Percentiles rank a stretch among this genome's conserved stretches.
Evolutionary conservation across 2,329 filamentous ascomycete species (phyloP).

Genomic region (Tolypocladium pustulatum): DNA sequence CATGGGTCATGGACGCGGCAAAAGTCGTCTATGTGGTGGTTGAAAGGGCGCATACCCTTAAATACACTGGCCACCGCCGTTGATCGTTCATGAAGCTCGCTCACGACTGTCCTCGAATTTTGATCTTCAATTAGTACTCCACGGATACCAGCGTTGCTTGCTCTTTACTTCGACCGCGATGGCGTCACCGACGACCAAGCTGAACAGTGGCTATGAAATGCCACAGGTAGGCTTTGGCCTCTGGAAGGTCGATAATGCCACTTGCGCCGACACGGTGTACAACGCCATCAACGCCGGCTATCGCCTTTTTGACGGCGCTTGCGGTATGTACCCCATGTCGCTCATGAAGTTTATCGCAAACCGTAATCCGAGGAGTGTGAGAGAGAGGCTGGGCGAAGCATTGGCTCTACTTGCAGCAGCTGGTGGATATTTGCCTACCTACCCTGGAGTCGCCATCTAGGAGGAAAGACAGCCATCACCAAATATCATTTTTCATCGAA

Average conservation of each 20-base stretch:
- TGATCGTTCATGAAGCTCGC: not conserved
- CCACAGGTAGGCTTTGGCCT: slow-evolving; percentile 68
- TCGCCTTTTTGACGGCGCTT: slow-evolving; percentile 49
- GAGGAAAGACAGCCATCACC: not conserved
- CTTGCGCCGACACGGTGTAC: slow-evolving; percentile 67
- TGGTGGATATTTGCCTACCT: not conserved
- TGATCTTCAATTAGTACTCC: accelerated
- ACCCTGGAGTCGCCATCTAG: not conserved
- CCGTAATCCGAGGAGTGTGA: not conserved
- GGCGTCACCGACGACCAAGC: slow-evolving; percentile 42
- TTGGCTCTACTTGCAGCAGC: not conserved
- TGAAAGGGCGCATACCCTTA: not conserved
- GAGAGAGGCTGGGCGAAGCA: too few relatives aligned
- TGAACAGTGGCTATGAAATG: slow-evolving; percentile 58
- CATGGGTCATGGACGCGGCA: not conserved
- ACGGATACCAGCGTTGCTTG: not conserved
- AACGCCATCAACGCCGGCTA: slow-evolving; percentile 58
- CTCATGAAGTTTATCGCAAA: not conserved
- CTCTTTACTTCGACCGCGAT: slow-evolving; percentile 8
- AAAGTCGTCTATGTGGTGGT: not conserved
- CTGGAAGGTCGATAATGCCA: slow-evolving; percentile 73
- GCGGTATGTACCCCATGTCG: not conserved
- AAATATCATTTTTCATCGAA: not conserved
- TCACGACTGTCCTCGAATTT: too few relatives aligned
- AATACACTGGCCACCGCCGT: not conserved